A percentile compares a stretch with the other conserved stretches of the same genome.
Conservation (phyloP, 1,139 yeast genomes). For the Suhomyces bokatorum region DNA sequence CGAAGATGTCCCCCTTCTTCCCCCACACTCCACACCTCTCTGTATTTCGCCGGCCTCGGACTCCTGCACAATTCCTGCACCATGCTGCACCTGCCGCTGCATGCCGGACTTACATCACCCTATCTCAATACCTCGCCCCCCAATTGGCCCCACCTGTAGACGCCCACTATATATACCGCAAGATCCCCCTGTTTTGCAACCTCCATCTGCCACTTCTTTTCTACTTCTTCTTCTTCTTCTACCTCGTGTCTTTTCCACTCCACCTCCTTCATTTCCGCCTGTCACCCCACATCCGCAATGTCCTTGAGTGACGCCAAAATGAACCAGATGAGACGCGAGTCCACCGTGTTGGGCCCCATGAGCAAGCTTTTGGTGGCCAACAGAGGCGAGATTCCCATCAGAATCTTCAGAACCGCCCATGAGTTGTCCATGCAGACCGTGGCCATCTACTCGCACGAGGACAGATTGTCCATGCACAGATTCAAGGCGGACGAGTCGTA, state of each 20-base stretch:
- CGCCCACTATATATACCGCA: slow-evolving; percentile 1
- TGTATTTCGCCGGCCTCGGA: slow-evolving; percentile 4
- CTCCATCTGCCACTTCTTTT: not conserved
- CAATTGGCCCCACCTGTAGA: too few species aligned
- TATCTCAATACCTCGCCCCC: too few species aligned
- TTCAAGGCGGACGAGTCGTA: slow-evolving; percentile 91
- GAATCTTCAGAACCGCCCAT: slow-evolving; percentile 96
- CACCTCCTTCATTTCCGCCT: not conserved
- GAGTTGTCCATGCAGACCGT: slow-evolving; percentile 97
- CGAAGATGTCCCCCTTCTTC: not conserved
- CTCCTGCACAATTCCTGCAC: slow-evolving; percentile 5
- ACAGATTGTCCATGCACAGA: slow-evolving; percentile 91
- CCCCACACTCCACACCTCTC: not conserved
- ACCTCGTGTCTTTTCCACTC: slow-evolving; percentile 1
- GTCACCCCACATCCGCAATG: slow-evolving; percentile 9
- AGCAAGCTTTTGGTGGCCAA: slow-evolving; percentile 88
- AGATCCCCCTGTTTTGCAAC: not conserved
- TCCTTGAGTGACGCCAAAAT: slow-evolving; percentile 24
- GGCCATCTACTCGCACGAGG: slow-evolving; percentile 96
- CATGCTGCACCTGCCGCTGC: too few species aligned
- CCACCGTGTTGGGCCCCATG: slow-evolving; percentile 61
- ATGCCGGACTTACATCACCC: too few species aligned
- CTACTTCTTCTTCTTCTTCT: not conserved
- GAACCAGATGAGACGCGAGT: slow-evolving; percentile 60
- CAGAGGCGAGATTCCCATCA: slow-evolving; percentile 90